Evolutionary conservation across 257 asterid genomes (phyloP), one percentile per base, ranked within the genome.

Genomic region (Eucommia ulmoides): DNA sequence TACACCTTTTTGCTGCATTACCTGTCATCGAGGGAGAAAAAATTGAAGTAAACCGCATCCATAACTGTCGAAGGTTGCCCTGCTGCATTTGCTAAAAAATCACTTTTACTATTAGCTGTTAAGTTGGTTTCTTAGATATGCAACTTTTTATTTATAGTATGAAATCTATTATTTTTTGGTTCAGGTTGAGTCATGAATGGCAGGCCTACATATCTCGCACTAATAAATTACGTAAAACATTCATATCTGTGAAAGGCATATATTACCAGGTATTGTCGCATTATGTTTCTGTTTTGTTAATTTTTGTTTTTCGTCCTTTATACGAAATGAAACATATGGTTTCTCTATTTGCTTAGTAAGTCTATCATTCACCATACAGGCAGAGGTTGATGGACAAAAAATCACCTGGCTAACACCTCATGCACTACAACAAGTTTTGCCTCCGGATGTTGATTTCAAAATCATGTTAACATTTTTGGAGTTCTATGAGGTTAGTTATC

Each of bases 381-480:
- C 98, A 8, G 96, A 78, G 65, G 66, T 91, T 26, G 94, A 86
- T 38, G 99, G 99, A 20, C 99, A 91, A 71, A 83, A 72, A 53
- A 52, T 91, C 69, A 91, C 99, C 9, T 91, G 99, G 99, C 73
- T 91, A 65, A 81, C 96, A 69, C 98, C 98, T 8, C 99, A 91
- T 64, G 88, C 96, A 16, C 62, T 86, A 75, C 99, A 91, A 60
- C 99, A 91, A 83, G 96, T 86, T 47, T 68, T 91, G 54, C 93
- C 99, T 33, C 49, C 29, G 38, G 95, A 81, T 42, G 99, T 91
- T 50, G 99, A 91, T 71, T 91, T 73, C 58, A 78, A 84, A 41
- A 73, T 91, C 61, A 64, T 91, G 87, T 73, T 83, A 67, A 86
- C 99, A 10, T 91, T 91, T 65, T 71, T 85, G 76, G 89, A 89